Evolutionary conservation across 2,329 filamentous ascomycete genomes (phyloP), one percentile per base, ranked within the genome.

Genomic region (Zymoseptoria tritici): DNA sequence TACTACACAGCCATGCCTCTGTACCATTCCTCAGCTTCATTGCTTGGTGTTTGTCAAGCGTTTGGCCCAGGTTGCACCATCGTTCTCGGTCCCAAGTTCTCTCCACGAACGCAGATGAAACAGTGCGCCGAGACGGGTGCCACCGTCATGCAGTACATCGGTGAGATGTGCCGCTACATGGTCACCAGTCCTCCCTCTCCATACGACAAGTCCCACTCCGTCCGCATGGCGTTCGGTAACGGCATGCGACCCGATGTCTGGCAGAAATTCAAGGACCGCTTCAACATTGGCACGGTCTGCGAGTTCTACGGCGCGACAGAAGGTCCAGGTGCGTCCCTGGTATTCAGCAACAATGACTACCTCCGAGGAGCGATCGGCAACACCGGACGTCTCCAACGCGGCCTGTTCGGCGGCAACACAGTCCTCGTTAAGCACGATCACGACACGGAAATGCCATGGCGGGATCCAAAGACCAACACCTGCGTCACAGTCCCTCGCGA

Each of bases 1-100:
- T 92, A 95, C 73, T 96, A 94, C 73, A 87, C 87, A 11, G 87
- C 87, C 59, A 95, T 96, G 90, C 91, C 91, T 0, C 80, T 96
- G 6, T 96, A 96, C 71, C 91, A 96, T 76, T 87, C 88, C 49
- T 90, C 91, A 0, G 91, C 89, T 11, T 78, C 84, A 4, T 67
- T 94, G 6, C 80, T 96, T 51, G 89, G 87, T 22, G 83, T 92
- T 59, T 74, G 81, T 54, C 79, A 85, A 55, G 82, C 82, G 20
- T 52, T 72, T 8, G 68, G 69, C 7, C 74, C 76, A 0, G 87
- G 86, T 50, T 81, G 80, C 46, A 89, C 90, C 0, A 77, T 92
- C 56, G 83, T 89, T 24, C 75, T 96, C 16, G 88, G 89, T 53
- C 85, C 84, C 66, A 89, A 87, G 67, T 95, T 96, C 77, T 91